Conservation (phyloP, 2,329 filamentous ascomycete species). For the Kalmusia sp. region DNA sequence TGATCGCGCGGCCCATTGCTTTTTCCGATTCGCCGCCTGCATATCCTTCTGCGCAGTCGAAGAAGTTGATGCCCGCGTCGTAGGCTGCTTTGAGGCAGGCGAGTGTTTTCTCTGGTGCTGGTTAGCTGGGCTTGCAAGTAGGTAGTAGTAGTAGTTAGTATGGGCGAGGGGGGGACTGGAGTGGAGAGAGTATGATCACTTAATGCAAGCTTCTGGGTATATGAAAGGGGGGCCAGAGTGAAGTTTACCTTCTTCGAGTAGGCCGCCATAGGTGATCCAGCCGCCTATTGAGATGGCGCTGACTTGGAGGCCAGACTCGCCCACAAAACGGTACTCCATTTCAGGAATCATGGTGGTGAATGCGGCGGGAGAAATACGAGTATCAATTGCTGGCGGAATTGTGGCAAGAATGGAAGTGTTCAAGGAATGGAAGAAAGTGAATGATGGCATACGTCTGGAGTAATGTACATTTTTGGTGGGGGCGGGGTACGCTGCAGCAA, state of each 20-base stretch:
- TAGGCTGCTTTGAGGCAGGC: constrained; percentile 62
- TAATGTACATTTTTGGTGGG: too few species aligned
- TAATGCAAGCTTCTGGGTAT: too few species aligned
- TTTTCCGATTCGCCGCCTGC: constrained; percentile 60
- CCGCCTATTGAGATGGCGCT: constrained; percentile 72
- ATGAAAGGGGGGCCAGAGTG: too few species aligned
- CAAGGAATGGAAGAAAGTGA: too few species aligned
- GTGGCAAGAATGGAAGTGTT: too few species aligned
- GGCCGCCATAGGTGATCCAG: constrained; percentile 74
- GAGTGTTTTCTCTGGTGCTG: constrained; percentile 63
- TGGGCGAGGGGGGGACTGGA: too few species aligned
- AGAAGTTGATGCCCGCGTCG: constrained; percentile 67
- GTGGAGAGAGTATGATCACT: too few species aligned
- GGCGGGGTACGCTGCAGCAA: too few species aligned
- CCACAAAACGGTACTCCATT: constrained; percentile 77
- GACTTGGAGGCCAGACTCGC: constrained; percentile 75
- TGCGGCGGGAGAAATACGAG: too few species aligned
- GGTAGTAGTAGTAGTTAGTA: constrained; percentile 49
- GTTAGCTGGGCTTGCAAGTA: not conserved
- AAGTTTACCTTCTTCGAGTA: constrained; percentile 72
- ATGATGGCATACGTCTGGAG: too few species aligned
- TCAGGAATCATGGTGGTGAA: constrained; percentile 43
- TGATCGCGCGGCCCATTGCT: constrained; percentile 64
- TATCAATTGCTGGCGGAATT: too few species aligned
- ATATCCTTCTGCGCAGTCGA: constrained; percentile 65